These are phyloP conservation scores for Tetrapisispora pingtungensis DNA, from an alignment of 805 yeast genomes.

Conservation along the genomic window DNA sequence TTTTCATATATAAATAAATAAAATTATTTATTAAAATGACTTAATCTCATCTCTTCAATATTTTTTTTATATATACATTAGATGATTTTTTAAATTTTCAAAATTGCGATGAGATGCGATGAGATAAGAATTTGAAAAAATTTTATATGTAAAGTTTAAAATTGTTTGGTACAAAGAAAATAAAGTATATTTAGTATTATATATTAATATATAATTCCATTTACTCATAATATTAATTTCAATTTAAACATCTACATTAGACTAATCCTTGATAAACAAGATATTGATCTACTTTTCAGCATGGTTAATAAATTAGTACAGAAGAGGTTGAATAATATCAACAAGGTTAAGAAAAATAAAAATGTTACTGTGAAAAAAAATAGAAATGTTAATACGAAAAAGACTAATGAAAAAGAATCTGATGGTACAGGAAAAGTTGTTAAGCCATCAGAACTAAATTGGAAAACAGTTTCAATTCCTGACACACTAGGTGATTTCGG, in stretches of 20 bases:
- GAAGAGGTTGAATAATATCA: background rate
- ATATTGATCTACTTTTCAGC: no score
- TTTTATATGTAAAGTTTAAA: background rate
- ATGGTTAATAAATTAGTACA: constrained; percentile 1
- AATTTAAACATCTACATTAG: no score
- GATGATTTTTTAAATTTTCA: constrained; percentile 3
- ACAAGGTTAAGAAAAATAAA: background rate
- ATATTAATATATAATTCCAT: no score
- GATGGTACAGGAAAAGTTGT: constrained; percentile 27
- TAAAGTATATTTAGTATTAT: no score
- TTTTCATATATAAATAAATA: no score
- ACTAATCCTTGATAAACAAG: no score
- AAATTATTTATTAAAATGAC: no score
- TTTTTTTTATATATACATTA: background rate
- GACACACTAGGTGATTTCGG: constrained; percentile 79
- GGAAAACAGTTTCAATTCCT: constrained; percentile 80
- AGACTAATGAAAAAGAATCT: background rate
- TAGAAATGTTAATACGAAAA: no score
- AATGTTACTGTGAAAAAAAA: background rate
- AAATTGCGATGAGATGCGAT: constrained; percentile 16
- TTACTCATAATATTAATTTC: no score
- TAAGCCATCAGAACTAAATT: constrained; percentile 42
- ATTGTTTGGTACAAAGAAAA: no score
- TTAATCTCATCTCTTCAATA: background rate
- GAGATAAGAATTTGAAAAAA: constrained; percentile 5